These are phyloP conservation scores for Cercospora sojina DNA, from an alignment of 2,329 filamentous ascomycete species.

Conservation along the genomic window DNA sequence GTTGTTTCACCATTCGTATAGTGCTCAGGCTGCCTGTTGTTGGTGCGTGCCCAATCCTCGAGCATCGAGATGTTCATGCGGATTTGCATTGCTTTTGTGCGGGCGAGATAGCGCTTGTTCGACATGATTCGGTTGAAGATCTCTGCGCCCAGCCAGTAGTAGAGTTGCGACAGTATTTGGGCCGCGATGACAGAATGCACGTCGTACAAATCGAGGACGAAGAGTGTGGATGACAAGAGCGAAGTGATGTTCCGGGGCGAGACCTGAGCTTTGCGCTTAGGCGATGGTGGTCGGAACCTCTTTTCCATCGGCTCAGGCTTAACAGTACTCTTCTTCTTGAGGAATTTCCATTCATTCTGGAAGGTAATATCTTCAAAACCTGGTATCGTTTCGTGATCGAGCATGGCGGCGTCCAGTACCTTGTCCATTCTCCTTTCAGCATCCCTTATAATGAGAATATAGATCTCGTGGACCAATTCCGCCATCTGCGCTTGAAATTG, in stretches of 20 bases:
- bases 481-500: slow-evolving; percentile 92
- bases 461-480: slow-evolving; percentile 96
- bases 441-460: slow-evolving; percentile 94
- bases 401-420: slow-evolving; percentile 86
- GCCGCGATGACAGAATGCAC: slow-evolving; percentile 94
- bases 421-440: slow-evolving; percentile 96
- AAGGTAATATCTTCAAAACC: slow-evolving; percentile 96
- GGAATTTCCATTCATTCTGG: slow-evolving; percentile 97
- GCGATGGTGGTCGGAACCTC: slow-evolving; percentile 85
- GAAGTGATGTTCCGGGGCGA: slow-evolving; percentile 95
- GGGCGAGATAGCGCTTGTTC: slow-evolving; percentile 86
- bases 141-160: slow-evolving; percentile 96
- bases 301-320: slow-evolving; percentile 89
- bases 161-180: slow-evolving; percentile 85
- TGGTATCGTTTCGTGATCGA: slow-evolving; percentile 97
- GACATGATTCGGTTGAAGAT: slow-evolving; percentile 98
- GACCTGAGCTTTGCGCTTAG: slow-evolving; percentile 85
- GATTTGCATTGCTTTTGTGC: slow-evolving; percentile 99
- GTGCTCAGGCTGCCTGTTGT: slow-evolving; percentile 92
- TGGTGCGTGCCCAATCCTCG: slow-evolving; percentile 92
- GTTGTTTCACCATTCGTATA: slow-evolving; percentile 89
- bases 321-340: slow-evolving; percentile 84
- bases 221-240: slow-evolving; percentile 88
- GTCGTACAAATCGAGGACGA: slow-evolving; percentile 97
- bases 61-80: slow-evolving; percentile 96